A percentile compares a stretch with the other conserved stretches of the same genome.
These are phyloP conservation scores for Spiraea crenata DNA, from an alignment of 331 rosid species.

Conservation along the genomic window DNA sequence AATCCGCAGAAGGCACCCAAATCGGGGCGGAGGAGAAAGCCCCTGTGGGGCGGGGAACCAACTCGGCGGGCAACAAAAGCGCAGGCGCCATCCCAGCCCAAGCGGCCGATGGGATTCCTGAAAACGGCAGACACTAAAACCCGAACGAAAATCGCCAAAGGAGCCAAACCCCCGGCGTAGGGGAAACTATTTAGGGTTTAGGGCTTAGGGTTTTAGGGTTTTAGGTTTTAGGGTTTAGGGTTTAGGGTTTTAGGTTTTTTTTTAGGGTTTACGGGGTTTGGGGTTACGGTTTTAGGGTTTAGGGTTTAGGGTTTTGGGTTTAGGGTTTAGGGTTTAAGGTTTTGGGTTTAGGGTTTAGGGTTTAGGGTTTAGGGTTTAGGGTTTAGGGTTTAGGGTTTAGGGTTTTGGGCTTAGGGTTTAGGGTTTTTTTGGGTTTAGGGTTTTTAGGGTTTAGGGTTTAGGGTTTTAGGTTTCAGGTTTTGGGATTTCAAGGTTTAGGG, in stretches of 20 bases:
- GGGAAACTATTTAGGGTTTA: background rate
- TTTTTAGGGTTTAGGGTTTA: background rate
- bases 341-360: background rate
- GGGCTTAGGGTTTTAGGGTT: background rate
- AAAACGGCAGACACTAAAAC: too few species aligned
- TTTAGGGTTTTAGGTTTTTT: too few species aligned
- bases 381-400: background rate
- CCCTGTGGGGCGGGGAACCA: too few species aligned
- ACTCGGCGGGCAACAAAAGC: too few species aligned
- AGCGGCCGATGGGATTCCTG: too few species aligned
- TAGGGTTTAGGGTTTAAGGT: background rate
- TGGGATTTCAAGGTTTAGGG: background rate
- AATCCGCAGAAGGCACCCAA: too few species aligned
- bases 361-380: background rate
- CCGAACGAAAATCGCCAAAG: too few species aligned
- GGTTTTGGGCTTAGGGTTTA: slow-evolving; percentile 1
- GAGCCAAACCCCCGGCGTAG: too few species aligned
- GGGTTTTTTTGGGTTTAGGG: background rate
- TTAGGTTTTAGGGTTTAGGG: background rate
- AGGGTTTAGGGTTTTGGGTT: too few species aligned
- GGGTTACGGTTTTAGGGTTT: background rate
- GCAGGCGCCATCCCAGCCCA: too few species aligned
- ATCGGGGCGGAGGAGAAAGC: too few species aligned
- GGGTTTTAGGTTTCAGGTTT: background rate
- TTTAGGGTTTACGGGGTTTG: background rate